Evolutionary conservation across 2,329 filamentous ascomycete genomes (phyloP).

Genomic region (Trichoderma semiorbis): DNA sequence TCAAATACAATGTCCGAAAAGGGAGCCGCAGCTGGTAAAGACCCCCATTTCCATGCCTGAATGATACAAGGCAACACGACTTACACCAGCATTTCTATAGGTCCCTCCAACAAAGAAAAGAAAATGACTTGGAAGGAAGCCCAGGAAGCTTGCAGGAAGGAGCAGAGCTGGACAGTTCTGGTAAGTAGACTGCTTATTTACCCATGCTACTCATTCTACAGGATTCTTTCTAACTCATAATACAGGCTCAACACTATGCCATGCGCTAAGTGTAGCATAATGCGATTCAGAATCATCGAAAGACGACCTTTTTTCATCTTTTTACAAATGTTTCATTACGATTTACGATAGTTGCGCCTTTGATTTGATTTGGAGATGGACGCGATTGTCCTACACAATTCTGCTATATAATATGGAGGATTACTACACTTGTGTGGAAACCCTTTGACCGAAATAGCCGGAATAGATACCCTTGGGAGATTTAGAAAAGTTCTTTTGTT

Average conservation of each 20-base stretch:
- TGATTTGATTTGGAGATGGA: not conserved
- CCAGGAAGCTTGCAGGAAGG: not conserved
- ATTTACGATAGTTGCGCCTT: not conserved
- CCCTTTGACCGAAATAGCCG: not conserved
- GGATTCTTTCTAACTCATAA: not conserved
- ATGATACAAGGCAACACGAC: not conserved
- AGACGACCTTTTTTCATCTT: not conserved
- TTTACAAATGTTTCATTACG: not conserved
- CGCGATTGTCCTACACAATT: not conserved
- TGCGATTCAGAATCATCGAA: not conserved
- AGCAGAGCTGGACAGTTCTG: slow-evolving; percentile 3
- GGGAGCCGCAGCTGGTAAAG: not conserved
- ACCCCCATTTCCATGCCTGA: not conserved
- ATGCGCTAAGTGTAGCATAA: not conserved
- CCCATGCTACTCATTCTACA: not conserved
- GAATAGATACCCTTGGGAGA: not conserved
- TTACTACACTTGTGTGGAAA: not conserved
- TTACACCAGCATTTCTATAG: not conserved
- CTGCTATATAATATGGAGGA: not conserved
- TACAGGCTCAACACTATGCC: not conserved
- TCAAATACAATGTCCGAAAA: not conserved
- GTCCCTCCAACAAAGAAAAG: not conserved
- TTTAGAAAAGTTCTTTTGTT: not conserved
- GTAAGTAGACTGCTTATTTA: not conserved
- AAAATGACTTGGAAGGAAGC: slow-evolving; percentile 18